phyloP scores from a whole-genome alignment of 75 land plant genomes.

The Azolla pinnata region DNA sequence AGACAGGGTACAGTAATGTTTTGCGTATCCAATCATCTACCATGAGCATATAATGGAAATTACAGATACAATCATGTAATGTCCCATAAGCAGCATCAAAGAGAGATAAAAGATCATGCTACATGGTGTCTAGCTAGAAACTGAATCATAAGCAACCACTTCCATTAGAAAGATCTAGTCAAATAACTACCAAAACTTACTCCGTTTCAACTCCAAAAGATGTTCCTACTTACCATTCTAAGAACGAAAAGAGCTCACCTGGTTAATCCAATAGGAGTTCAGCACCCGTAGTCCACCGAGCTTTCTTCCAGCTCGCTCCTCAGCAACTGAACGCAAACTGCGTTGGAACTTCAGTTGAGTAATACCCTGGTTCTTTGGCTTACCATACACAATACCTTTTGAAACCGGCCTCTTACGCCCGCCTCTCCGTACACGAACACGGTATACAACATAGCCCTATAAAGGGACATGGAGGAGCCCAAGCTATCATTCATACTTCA shows the following conservation, averaged over 20 bases:
- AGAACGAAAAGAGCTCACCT: constrained; percentile 18
- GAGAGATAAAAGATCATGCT: no score
- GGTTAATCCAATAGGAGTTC: constrained; percentile 78
- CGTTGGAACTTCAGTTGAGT: constrained; percentile 86
- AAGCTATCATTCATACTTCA: background rate
- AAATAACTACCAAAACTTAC: no score
- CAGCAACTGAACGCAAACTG: constrained; percentile 75
- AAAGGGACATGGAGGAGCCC: constrained; percentile 2
- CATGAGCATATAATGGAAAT: no score
- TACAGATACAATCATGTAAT: no score
- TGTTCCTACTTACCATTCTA: no score
- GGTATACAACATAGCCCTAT: constrained; percentile 76
- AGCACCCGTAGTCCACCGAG: constrained; percentile 70
- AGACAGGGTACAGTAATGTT: no score
- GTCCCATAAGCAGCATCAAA: no score
- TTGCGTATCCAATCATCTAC: no score
- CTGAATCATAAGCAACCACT: no score
- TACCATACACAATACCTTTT: constrained; percentile 90
- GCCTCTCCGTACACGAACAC: constrained; percentile 78
- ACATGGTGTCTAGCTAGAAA: no score
- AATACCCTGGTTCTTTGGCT: constrained; percentile 76
- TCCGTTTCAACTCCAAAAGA: no score
- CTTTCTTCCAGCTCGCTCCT: constrained; percentile 76
- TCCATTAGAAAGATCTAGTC: no score
- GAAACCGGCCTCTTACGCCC: constrained; percentile 83